Base-by-base conservation (phyloP, 805 yeast species). In the Yarrowia yakushimensis region DNA sequence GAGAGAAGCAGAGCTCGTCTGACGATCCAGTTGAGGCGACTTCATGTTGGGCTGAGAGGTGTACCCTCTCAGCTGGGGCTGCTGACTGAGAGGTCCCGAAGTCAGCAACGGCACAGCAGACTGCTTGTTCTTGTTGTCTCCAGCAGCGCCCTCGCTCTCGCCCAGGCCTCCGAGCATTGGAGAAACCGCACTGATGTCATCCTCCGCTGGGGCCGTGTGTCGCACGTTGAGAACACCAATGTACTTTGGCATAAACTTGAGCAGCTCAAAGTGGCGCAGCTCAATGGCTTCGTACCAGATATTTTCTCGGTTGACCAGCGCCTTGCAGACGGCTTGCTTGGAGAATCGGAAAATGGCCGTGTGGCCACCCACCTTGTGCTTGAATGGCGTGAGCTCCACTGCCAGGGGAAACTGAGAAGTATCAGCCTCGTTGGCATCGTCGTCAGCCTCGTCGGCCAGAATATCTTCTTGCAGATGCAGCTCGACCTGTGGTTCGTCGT, bases 321-420 rank as follows among this genome's bases (percentile, higher is more conserved):
- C 94, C 73, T 94, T 94, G 74, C 98, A 94, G 17, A 94, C 97
- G 0, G 97, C 98, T 64, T 89, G 79, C 67, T 85, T 88, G 4
- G 96, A 87, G 71, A 94, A 94, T 66, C 93, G 82, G 76, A 93
- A 94, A 34, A 94, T 91, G 1, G 97, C 97, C 0, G 97, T 93
- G 72, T 94, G 99, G 0, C 99, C 99, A 8, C 99, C 99, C 22
- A 94, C 98, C 71, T 89, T 91, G 71, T 94, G 91, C 63, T 86
- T 85, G 75, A 92, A 93, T 1, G 98, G 98, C 61, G 89, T 83
- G 64, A 93, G 76, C 72, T 93, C 97, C 0, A 92, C 97, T 0
- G 97, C 88, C 30, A 90, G 66, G 0, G 80, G 79, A 65, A 68
- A 67, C 62, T 67, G 22, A 45, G 31, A 50, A 62, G 17, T 52